Base-by-base conservation (phyloP, 306 rosid genomes). In the Corylus avellana region DNA sequence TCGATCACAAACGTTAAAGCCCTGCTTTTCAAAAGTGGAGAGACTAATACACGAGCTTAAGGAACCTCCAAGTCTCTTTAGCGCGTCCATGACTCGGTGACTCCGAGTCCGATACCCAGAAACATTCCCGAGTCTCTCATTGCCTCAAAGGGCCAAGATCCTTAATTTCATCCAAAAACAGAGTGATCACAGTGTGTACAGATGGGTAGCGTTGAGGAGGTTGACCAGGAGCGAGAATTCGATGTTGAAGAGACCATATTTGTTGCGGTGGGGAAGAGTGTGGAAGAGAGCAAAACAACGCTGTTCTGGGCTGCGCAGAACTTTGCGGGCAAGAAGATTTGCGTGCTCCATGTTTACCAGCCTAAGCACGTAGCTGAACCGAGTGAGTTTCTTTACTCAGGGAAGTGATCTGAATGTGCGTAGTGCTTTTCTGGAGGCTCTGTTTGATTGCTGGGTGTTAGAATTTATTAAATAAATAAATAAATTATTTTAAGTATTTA, bases 251-350 rank as follows among this genome's bases (percentile, higher is more conserved):
- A 91, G 72, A 86, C 93, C 70, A 82, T 92, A 68, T 87, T 85
- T 55, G 97, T 94, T 73, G 98, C 97, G 4, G 97, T 94, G 58
- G 97, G 97, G 56, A 85, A 73, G 72, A 81, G 81, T 77, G 77
- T 77, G 4, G 77, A 84, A 67, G 87, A 86, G 84, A 85, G 81
- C 74, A 59, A 80, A 48, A 74, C 84, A 50, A 71, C 87, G 73
- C 82, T 94, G 78, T 73, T 83, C 66, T 94, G 98, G 97, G 83
- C 89, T 9, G 39, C 74, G 1, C 78, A 82, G 13, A 94, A 87
- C 71, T 91, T 91, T 73, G n/a, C 85, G 0, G 86, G 86, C 44
- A 94, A 87, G 78, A 79, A 25, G 18, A 87, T 94, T 2, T 92
- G 97, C 72, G 77, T 94, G 71, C 93, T 92, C 51, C 98, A 94